Evolutionary conservation across 257 asterid species (phyloP).

Genomic region (Solanum tarijense): DNA sequence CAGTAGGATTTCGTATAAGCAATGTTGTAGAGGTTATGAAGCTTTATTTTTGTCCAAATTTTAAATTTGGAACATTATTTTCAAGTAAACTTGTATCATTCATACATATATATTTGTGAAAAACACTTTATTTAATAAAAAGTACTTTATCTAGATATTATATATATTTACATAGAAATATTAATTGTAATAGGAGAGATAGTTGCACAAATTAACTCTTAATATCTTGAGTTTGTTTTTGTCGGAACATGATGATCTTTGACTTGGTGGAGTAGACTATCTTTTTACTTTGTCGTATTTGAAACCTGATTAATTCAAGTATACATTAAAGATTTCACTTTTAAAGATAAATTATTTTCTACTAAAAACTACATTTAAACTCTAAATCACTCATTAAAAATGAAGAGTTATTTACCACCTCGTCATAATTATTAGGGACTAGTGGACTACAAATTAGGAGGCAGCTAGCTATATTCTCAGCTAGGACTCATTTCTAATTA

Average conservation of each 20-base stretch:
- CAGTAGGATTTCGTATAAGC: not conserved
- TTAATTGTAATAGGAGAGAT: not conserved
- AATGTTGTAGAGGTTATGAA: not conserved
- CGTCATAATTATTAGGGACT: not conserved
- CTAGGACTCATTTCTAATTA: not conserved
- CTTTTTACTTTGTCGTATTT: too few relatives aligned
- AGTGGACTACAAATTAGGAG: not conserved
- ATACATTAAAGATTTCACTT: not conserved
- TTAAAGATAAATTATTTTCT: not conserved
- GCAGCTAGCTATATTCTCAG: not conserved
- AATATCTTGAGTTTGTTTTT: too few relatives aligned
- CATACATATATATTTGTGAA: not conserved
- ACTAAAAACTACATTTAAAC: not conserved
- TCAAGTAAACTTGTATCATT: not conserved
- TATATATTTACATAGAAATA: not conserved
- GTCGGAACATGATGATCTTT: not conserved
- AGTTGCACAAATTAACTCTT: not conserved
- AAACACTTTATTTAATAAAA: too few relatives aligned
- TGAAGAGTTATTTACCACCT: not conserved
- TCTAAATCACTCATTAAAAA: not conserved
- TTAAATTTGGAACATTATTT: too few relatives aligned
- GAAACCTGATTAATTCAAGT: not conserved
- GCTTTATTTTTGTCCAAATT: not conserved
- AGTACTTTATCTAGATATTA: not conserved
- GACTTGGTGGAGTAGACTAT: not conserved